Percentiles rank a stretch among this genome's conserved stretches.
Evolutionary conservation across 441 rosid genomes (phyloP).

Genomic region (Euphorbia schlechtendalii): DNA sequence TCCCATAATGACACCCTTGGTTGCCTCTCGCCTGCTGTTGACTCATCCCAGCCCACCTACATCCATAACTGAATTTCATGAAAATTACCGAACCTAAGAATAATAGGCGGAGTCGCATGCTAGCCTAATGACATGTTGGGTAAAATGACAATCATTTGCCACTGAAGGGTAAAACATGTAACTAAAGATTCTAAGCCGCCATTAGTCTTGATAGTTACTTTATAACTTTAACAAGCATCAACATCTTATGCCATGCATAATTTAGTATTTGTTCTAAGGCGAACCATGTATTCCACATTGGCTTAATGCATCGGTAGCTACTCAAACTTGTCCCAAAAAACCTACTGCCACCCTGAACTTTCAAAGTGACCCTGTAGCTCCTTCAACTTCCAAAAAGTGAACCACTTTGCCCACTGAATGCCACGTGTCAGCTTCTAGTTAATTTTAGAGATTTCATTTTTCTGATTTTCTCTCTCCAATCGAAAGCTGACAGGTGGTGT

Average conservation of each 20-base stretch:
- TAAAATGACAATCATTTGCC: neutral
- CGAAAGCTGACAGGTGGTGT: no score
- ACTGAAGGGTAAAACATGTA: neutral
- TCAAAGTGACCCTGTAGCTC: no score
- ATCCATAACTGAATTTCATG: conserved; percentile 6
- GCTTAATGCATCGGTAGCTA: no score
- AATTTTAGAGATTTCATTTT: no score
- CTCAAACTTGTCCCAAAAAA: no score
- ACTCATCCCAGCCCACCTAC: conserved; percentile 99
- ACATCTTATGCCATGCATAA: neutral
- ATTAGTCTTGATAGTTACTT: no score
- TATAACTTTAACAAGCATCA: neutral
- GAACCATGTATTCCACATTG: neutral
- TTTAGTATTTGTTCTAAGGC: neutral
- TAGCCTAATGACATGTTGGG: neutral
- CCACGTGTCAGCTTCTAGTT: no score
- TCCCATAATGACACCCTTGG: conserved; percentile 94
- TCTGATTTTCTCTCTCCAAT: no score
- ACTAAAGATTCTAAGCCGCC: neutral
- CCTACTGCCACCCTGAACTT: no score
- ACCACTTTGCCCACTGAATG: no score
- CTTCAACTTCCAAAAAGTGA: no score
- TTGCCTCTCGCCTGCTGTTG: conserved; percentile 92
- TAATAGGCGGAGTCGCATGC: conserved; percentile 2
- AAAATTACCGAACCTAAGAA: neutral